Evolutionary conservation across 225 moss, liverwort and hornwort species (phyloP).

Genomic region (Marchantia paleacea): DNA sequence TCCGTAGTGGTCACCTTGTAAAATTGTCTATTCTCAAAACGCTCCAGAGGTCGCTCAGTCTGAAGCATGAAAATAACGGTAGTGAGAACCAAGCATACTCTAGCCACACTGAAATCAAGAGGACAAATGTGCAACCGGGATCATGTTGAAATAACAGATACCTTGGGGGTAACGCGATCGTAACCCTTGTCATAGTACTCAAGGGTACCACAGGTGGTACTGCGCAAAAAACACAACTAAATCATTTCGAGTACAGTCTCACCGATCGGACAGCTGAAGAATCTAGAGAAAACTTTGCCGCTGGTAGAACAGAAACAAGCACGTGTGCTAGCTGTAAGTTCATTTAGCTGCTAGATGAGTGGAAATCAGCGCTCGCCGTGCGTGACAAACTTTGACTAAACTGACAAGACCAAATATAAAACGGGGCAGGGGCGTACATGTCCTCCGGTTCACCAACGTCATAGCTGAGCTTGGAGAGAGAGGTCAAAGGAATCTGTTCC

Average conservation of each 20-base stretch:
- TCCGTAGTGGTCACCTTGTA: constrained; percentile 97
- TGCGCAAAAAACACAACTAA: constrained; percentile 31
- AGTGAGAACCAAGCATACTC: neutral
- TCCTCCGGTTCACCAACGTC: constrained; percentile 97
- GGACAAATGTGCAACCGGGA: neutral
- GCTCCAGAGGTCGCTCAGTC: constrained; percentile 76
- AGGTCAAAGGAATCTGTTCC: constrained; percentile 86
- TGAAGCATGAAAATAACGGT: constrained; percentile 11
- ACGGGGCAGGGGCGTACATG: constrained; percentile 47
- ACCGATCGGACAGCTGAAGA: too few relatives aligned
- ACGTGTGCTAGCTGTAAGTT: neutral
- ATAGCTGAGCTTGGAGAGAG: constrained; percentile 86
- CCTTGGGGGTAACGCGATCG: constrained; percentile 98
- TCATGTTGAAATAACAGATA: neutral
- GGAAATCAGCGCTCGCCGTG: neutral
- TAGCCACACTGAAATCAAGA: too few relatives aligned
- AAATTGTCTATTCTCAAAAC: constrained; percentile 87
- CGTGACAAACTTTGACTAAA: neutral
- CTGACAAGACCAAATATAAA: neutral
- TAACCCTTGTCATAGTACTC: constrained; percentile 91
- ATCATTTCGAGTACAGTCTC: constrained; percentile 2
- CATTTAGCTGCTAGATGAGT: neutral
- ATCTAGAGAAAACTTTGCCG: neutral
- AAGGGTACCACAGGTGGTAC: constrained; percentile 85
- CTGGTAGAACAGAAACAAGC: neutral